These are phyloP conservation scores for Esteya vermicola DNA, from an alignment of 2,329 filamentous ascomycete species.

Conservation along the genomic window DNA sequence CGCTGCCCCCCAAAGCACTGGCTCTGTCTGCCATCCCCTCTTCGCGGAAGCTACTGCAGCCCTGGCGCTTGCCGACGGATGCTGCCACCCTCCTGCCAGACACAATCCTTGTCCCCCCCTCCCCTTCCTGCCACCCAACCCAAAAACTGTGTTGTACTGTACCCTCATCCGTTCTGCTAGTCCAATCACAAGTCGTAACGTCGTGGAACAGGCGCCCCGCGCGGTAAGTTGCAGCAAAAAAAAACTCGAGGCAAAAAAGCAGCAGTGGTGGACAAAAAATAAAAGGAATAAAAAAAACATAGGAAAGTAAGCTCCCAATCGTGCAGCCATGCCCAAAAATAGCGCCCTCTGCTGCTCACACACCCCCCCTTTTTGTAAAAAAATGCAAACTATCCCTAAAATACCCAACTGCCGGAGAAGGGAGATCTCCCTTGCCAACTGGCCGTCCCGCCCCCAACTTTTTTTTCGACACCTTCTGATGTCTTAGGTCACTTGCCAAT, in stretches of 20 bases:
- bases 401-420: not conserved
- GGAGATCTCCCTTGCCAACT: not conserved
- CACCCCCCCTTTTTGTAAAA: not conserved
- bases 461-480: not conserved
- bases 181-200: conserved; percentile 42
- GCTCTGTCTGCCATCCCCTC: not conserved
- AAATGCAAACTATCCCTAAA: not conserved
- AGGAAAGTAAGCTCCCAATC: too few relatives aligned
- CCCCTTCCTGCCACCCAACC: conserved; percentile 1
- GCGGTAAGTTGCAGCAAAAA: conserved; percentile 4
- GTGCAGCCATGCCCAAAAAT: too few relatives aligned
- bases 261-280: not conserved
- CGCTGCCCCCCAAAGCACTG: not conserved
- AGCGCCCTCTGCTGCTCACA: conserved; percentile 1
- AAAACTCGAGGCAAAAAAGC: not conserved
- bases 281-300: not conserved
- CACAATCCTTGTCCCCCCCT: too few relatives aligned
- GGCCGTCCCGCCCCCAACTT: not conserved
- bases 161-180: conserved; percentile 21
- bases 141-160: conserved; percentile 20
- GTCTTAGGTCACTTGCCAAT: too few relatives aligned
- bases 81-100: conserved; percentile 7
- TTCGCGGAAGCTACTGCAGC: conserved; percentile 15
- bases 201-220: conserved; percentile 27
- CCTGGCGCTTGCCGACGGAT: conserved; percentile 14